Conservation (phyloP, 1,284 basidiomycete species). For the Leucoagaricus sp. region DNA sequence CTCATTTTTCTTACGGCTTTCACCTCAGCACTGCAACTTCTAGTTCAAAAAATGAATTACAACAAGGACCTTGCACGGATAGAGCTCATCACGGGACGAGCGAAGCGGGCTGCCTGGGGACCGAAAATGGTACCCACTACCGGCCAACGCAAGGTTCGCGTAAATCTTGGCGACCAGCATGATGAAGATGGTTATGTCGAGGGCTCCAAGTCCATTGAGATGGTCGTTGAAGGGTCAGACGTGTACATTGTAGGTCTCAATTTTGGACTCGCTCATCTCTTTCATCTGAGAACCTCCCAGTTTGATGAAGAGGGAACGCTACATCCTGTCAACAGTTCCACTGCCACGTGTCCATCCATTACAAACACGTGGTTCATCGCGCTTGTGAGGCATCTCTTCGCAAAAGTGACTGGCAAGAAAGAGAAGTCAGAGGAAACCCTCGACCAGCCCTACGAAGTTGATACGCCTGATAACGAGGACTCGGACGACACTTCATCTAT, state of each 20-base stretch:
- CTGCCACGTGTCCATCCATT: slow-evolving; percentile 32
- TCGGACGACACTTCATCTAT: slow-evolving; percentile 34
- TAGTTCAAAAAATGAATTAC: slow-evolving; percentile 79
- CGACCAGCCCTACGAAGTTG: slow-evolving; percentile 30
- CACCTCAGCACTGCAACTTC: slow-evolving; percentile 77
- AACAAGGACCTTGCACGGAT: slow-evolving; percentile 72
- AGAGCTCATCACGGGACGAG: slow-evolving; percentile 62
- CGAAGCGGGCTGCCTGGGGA: slow-evolving; percentile 75
- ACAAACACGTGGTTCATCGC: slow-evolving; percentile 41
- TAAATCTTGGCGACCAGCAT: slow-evolving; percentile 61
- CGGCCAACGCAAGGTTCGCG: slow-evolving; percentile 73
- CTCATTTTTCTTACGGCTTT: slow-evolving; percentile 73
- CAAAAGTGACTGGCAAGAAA: slow-evolving; percentile 32
- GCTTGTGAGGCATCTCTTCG: slow-evolving; percentile 36
- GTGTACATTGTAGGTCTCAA: slow-evolving; percentile 68
- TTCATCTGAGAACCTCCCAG: slow-evolving; percentile 27
- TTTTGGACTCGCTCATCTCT: slow-evolving; percentile 10
- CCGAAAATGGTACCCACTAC: slow-evolving; percentile 59
- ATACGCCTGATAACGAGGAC: slow-evolving; percentile 35
- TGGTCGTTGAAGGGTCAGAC: slow-evolving; percentile 73
- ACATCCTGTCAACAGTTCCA: slow-evolving; percentile 40
- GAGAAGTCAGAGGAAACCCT: slow-evolving; percentile 23
- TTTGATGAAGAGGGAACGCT: slow-evolving; percentile 53
- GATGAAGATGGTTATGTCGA: slow-evolving; percentile 58
- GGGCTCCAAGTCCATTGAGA: slow-evolving; percentile 59